Evolutionary conservation across 2,329 filamentous ascomycete species (phyloP).

Genomic region (Tolypocladium amazonense): DNA sequence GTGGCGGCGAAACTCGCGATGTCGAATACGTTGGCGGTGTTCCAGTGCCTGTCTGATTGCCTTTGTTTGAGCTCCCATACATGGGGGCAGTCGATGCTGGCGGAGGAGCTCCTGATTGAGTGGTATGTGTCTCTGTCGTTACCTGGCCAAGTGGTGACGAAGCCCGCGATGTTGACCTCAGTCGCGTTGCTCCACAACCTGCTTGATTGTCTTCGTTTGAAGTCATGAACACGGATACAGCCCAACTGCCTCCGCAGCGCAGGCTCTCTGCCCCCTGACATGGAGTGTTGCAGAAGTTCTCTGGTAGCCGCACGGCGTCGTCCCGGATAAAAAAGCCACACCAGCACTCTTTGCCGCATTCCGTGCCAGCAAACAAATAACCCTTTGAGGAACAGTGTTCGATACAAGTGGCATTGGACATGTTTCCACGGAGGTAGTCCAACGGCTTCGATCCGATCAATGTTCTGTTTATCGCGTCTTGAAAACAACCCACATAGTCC

Average conservation of each 20-base stretch:
- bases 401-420: constrained; percentile 39
- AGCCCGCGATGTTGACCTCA: not conserved
- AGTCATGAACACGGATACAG: constrained; percentile 10
- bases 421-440: constrained; percentile 18
- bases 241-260: constrained; percentile 16
- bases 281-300: constrained; percentile 11
- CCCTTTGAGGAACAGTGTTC: constrained; percentile 30
- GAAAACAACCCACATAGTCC: constrained; percentile 20
- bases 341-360: constrained; percentile 41
- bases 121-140: not conserved
- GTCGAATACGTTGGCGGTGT: not conserved
- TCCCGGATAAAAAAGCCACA: constrained; percentile 25
- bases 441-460: constrained; percentile 11
- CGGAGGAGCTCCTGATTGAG: not conserved
- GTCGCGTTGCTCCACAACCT: not conserved
- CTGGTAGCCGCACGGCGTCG: constrained; percentile 12
- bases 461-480: constrained; percentile 13
- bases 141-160: not conserved
- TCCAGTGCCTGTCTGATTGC: not conserved
- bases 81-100: constrained; percentile 3
- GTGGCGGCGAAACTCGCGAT: not conserved
- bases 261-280: constrained; percentile 8
- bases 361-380: constrained; percentile 35
- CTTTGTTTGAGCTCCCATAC: constrained; percentile 3
- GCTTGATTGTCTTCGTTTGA: not conserved